Conservation (phyloP, 169 alveolate species). For the Plasmodium knowlesi region DNA sequence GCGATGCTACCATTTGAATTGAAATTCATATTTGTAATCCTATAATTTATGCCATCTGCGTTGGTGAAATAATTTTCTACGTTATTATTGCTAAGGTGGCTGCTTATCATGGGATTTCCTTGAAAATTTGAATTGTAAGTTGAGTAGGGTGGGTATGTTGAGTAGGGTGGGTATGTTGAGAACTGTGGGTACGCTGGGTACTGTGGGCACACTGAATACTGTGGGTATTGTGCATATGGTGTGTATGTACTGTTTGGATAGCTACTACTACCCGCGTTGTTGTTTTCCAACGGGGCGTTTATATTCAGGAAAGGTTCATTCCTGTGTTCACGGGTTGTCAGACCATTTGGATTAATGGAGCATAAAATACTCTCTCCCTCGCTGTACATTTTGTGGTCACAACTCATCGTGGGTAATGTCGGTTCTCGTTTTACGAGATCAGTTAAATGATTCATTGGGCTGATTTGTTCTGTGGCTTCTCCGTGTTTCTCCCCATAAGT, state of each 20-base stretch:
- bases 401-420: not conserved
- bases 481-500: not conserved
- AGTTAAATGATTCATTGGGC: not conserved
- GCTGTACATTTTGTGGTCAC: not conserved
- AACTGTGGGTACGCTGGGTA: not conserved
- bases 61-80: not conserved
- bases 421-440: not conserved
- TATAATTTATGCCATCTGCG: not conserved
- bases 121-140: not conserved
- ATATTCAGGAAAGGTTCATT: not conserved
- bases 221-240: not conserved
- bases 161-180: not conserved
- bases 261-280: not conserved
- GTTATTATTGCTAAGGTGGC: not conserved
- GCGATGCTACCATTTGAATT: not conserved
- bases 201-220: not conserved
- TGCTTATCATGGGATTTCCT: not conserved
- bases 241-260: not conserved
- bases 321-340: not conserved
- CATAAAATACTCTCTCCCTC: not conserved
- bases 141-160: no score
- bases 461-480: not conserved
- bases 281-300: not conserved
- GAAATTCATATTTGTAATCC: constrained; percentile 1
- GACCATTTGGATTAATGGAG: not conserved